Base-by-base conservation (phyloP, 108 stramenopile genomes). In the Cyclostephanos tholiformis region DNA sequence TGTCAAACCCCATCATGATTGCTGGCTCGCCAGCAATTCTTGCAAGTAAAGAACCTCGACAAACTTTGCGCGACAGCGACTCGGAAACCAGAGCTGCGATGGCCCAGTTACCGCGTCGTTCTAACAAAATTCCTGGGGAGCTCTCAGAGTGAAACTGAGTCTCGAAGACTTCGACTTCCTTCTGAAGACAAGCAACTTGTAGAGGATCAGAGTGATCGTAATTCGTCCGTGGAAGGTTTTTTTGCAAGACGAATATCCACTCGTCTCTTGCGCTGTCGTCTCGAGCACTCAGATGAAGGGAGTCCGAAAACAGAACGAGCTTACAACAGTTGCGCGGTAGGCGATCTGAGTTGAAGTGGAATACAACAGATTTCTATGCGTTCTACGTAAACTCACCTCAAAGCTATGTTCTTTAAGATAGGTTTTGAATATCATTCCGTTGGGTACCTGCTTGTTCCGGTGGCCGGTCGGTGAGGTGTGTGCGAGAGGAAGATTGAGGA, bases 221-320 rank as follows among this genome's bases (percentile, higher is more conserved):
- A 0, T 6, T 36, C 5, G 76, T 65, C 25, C 50, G 30, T 8
- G 76, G 69, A 32, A 77, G 69, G 0, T 65, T n/a, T 39, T 70
- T 46, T 23, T 77, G 52, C 35, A 77, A 55, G 25, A 63, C 22
- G 17, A 23, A 65, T 29, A 77, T 46, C 69, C 69, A 77, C 29
- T 70, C 76, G 16, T 38, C 39, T 59, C 64, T 69, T 29, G 64
- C 69, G 16, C 8, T n/a, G 8, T 70, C 69, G 13, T 69, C 46
- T 14, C 55, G n/a, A 10, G 69, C 69, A 64, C 60, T 62, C 2
- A 77, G 55, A 46, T 77, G 76, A 49, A 77, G 51, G 4, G 76
- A 70, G 38, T 77, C 76, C 4, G 76, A 77, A 44, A 77, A 77
- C 36, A 77, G 41, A 13, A 77, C 76, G 9, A 77, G 36, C 61